phyloP scores from a whole-genome alignment of 805 yeast species.

The Ascoidea asiatica region DNA sequence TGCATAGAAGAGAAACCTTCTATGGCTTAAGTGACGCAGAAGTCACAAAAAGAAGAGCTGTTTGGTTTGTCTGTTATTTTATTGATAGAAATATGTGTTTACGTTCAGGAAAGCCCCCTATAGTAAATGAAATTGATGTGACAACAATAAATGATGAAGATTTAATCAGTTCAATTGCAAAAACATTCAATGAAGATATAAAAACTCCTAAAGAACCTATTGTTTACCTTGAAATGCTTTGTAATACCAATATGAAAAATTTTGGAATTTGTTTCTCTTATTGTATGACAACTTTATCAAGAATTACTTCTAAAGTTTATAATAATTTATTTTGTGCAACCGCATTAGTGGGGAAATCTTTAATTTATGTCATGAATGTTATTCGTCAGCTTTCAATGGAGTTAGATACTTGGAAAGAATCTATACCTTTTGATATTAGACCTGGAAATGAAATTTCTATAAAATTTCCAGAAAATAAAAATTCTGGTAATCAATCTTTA shows the following conservation, averaged over 20 bases:
- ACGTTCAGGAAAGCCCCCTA: constrained; percentile 35
- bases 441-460: neutral
- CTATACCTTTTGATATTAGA: neutral
- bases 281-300: neutral
- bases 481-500: neutral
- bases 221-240: neutral
- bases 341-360: neutral
- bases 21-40: constrained; percentile 24
- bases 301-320: constrained; percentile 1
- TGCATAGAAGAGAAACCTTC: constrained; percentile 35
- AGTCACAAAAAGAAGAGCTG: constrained; percentile 20
- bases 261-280: neutral
- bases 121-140: constrained; percentile 27
- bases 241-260: neutral
- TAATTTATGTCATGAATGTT: neutral
- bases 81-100: constrained; percentile 31
- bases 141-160: constrained; percentile 13
- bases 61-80: constrained; percentile 39
- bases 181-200: neutral
- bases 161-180: neutral
- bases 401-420: constrained; percentile 1
- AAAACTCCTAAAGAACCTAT: neutral
- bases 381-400: neutral
- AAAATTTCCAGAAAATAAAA: neutral
- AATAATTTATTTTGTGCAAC: constrained; percentile 2